These are phyloP conservation scores for Furcasterigmium furcatum DNA, from an alignment of 2,329 filamentous ascomycete species.

Conservation along the genomic window DNA sequence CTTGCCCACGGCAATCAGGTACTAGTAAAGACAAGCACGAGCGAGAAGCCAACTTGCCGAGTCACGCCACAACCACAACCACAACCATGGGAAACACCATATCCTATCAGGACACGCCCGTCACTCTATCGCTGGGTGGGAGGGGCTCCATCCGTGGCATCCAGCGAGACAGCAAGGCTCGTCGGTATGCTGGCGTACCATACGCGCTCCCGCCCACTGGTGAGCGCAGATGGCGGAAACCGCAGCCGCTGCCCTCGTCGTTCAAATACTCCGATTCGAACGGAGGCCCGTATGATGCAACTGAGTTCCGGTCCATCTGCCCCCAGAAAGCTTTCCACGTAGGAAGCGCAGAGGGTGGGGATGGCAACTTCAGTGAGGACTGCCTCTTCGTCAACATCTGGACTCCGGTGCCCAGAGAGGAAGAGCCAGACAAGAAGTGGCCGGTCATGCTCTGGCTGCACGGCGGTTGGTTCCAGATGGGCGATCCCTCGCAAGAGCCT, in stretches of 20 bases:
- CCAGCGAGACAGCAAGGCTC: constrained; percentile 28
- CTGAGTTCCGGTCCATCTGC: constrained; percentile 29
- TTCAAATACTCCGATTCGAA: constrained; percentile 21
- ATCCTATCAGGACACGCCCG: constrained; percentile 18
- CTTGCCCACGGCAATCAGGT: too few species aligned
- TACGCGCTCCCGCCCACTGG: constrained; percentile 36
- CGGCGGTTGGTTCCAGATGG: constrained; percentile 46
- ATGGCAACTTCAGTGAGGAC: constrained; percentile 35
- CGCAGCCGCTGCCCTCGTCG: constrained; percentile 22
- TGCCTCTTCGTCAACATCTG: constrained; percentile 47
- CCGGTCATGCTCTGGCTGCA: constrained; percentile 38
- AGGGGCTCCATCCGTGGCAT: constrained; percentile 26
- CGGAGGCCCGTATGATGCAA: constrained; percentile 29
- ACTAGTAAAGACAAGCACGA: too few species aligned
- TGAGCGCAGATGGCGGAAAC: constrained; percentile 31
- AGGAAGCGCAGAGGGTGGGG: constrained; percentile 18
- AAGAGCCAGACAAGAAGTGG: constrained; percentile 18
- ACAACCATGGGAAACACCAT: constrained; percentile 20
- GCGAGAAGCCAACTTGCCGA: too few species aligned
- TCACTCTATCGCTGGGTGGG: constrained; percentile 18
- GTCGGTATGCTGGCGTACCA: constrained; percentile 29
- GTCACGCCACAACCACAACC: not conserved
- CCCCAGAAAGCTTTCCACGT: constrained; percentile 30
- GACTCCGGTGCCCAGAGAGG: constrained; percentile 29
- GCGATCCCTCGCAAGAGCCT: constrained; percentile 36